Conservation (phyloP, 1,284 basidiomycete genomes). For the Ganoderma resinaceum region DNA sequence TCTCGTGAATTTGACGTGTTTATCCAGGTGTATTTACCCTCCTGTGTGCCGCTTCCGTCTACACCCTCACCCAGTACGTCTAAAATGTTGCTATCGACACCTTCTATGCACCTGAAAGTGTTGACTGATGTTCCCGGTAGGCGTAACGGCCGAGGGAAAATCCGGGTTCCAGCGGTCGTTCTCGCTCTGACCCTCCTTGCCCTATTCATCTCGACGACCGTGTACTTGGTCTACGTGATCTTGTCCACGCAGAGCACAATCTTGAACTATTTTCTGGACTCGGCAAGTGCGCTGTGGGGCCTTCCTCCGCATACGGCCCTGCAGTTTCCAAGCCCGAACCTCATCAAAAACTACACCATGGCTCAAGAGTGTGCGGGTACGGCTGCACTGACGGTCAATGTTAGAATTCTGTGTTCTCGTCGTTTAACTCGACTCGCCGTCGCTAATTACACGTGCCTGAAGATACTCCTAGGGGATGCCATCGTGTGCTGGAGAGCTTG, state of each 20-base stretch:
- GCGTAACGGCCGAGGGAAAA: not conserved
- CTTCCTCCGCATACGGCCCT: not conserved
- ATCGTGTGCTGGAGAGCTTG: constrained; percentile 3
- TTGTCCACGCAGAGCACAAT: not conserved
- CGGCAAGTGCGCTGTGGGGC: not conserved
- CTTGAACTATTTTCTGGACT: not conserved
- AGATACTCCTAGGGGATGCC: not conserved
- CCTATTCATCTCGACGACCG: constrained; percentile 1
- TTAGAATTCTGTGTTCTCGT: too few relatives aligned
- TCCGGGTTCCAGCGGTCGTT: not conserved
- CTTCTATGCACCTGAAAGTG: not conserved
- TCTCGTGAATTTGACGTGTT: not conserved
- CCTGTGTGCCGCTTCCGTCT: not conserved
- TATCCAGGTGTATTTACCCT: not conserved
- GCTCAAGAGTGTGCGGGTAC: not conserved
- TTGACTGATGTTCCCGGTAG: not conserved
- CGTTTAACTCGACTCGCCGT: not conserved
- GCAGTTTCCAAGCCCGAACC: not conserved
- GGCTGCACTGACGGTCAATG: not conserved
- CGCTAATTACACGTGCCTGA: not conserved
- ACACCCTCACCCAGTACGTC: not conserved
- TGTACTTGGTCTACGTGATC: not conserved
- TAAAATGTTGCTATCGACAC: not conserved
- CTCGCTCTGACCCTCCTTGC: not conserved
- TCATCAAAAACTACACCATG: not conserved